A percentile compares a stretch with the other conserved stretches of the same genome.
These are phyloP conservation scores for Fusarium nanum DNA, from an alignment of 2,329 filamentous ascomycete species.

Conservation along the genomic window DNA sequence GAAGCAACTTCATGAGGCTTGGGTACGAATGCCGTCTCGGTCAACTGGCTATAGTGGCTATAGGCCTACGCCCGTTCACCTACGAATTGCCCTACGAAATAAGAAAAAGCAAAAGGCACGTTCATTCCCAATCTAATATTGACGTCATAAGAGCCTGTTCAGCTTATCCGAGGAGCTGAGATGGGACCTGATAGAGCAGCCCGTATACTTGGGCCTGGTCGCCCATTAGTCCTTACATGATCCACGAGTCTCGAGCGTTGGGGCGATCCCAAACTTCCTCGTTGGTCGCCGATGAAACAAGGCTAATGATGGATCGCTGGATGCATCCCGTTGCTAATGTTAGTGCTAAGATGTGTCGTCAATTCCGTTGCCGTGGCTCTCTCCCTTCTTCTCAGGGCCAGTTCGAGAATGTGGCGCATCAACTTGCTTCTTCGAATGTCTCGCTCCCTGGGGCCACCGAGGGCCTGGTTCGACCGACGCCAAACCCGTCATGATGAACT, in stretches of 20 bases:
- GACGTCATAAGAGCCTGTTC: neutral
- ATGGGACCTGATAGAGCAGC: slow-evolving; percentile 1
- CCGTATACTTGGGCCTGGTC: neutral
- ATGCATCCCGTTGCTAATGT: slow-evolving; percentile 2
- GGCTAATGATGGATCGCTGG: neutral
- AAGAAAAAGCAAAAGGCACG: slow-evolving; percentile 24
- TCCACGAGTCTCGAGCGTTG: neutral
- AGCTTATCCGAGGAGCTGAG: neutral
- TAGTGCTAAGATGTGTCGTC: neutral
- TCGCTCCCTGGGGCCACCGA: slow-evolving; percentile 30
- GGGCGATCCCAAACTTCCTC: neutral
- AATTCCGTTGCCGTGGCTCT: neutral
- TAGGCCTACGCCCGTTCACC: slow-evolving; percentile 1
- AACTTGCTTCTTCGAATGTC: slow-evolving; percentile 18
- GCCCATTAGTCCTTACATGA: neutral
- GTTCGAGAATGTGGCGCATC: slow-evolving; percentile 22
- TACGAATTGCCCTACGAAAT: slow-evolving; percentile 6
- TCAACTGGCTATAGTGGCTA: slow-evolving; percentile 5
- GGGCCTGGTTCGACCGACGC: slow-evolving; percentile 19
- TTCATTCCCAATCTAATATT: neutral
- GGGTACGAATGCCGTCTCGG: slow-evolving; percentile 1
- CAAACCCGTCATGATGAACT: slow-evolving; percentile 18
- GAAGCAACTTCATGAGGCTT: slow-evolving; percentile 24
- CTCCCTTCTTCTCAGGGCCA: slow-evolving; percentile 21
- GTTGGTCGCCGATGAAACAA: slow-evolving; percentile 2